These are phyloP conservation scores for Rhododendron ferrugineum DNA, from an alignment of 148 eudicot species.

Conservation along the genomic window DNA sequence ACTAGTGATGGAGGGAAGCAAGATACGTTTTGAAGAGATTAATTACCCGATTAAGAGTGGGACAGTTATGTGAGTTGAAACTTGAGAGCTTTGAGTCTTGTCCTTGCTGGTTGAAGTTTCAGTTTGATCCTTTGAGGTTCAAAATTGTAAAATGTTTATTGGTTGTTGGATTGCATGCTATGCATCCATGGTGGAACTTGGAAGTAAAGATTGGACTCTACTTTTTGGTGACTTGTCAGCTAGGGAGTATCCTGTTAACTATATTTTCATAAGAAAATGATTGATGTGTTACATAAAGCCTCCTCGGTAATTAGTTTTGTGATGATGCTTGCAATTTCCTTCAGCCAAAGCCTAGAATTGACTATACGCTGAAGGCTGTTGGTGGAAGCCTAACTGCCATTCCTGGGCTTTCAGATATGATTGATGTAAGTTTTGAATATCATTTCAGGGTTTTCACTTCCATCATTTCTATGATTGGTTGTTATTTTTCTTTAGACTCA, in stretches of 20 bases:
- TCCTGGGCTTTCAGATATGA: conserved; percentile 95
- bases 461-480: conserved; percentile 4
- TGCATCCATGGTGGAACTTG: background rate
- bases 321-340: conserved; percentile 14
- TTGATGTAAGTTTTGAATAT: conserved; percentile 56
- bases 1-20: background rate
- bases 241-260: conserved; percentile 1
- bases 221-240: background rate
- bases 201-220: background rate
- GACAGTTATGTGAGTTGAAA: background rate
- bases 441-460: background rate
- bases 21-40: background rate
- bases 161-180: background rate
- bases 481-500: conserved; percentile 11
- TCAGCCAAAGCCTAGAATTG: conserved; percentile 95
- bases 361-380: conserved; percentile 83
- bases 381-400: conserved; percentile 97
- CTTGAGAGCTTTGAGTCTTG: background rate
- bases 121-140: background rate
- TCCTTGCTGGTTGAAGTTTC: conserved; percentile 2
- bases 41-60: background rate
- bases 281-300: background rate
- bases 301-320: background rate
- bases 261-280: background rate
- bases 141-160: background rate